A percentile compares a stretch with the other conserved stretches of the same genome.
These are phyloP conservation scores for Chalaropsis thielavioides DNA, from an alignment of 2,329 filamentous ascomycete genomes.

Conservation along the genomic window DNA sequence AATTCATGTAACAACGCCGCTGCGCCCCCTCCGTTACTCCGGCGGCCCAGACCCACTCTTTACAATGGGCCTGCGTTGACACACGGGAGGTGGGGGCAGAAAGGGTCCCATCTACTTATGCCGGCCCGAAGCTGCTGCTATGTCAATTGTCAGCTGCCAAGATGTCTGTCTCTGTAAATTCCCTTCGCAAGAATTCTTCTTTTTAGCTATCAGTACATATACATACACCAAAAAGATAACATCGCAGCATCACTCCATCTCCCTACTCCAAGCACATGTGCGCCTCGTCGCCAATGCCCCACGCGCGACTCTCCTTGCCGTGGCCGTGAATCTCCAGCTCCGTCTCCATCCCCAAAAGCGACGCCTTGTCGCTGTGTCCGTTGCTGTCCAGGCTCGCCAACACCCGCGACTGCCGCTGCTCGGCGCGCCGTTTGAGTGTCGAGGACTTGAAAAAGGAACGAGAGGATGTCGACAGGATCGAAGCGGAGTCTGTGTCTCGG, in stretches of 20 bases:
- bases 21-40: not conserved
- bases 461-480: constrained; percentile 36
- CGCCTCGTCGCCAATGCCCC: constrained; percentile 73
- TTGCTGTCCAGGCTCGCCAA: constrained; percentile 33
- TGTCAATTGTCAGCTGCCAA: not conserved
- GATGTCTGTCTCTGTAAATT: too few species aligned
- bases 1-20: too few species aligned
- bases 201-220: too few species aligned
- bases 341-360: constrained; percentile 30
- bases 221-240: not conserved
- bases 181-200: too few species aligned
- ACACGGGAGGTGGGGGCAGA: not conserved
- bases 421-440: constrained; percentile 28
- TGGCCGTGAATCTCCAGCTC: constrained; percentile 40
- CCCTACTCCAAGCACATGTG: constrained; percentile 63
- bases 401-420: constrained; percentile 24
- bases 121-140: not conserved
- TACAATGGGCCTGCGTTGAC: not conserved
- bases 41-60: not conserved
- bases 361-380: constrained; percentile 30
- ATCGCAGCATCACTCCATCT: not conserved
- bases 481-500: constrained; percentile 29
- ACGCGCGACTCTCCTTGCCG: constrained; percentile 43
- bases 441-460: constrained; percentile 31
- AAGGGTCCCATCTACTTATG: not conserved